Conservation (phyloP, 2,329 filamentous ascomycete species). For the Cladosporium sp. region DNA sequence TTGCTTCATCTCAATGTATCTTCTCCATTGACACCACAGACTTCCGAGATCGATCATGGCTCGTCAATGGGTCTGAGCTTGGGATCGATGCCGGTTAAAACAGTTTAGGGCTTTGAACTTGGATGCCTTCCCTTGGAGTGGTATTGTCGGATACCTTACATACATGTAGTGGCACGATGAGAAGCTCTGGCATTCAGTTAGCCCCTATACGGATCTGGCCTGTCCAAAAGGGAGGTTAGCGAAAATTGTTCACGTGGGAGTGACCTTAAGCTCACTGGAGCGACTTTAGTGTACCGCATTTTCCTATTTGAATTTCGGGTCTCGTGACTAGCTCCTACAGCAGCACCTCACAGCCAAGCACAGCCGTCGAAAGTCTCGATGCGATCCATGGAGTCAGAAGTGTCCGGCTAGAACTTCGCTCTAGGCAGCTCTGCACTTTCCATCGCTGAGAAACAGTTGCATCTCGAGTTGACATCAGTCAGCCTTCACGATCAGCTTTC, state of each 20-base stretch:
- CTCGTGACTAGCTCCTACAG: background rate
- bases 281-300: background rate
- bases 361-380: background rate
- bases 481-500: background rate
- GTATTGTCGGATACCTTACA: background rate
- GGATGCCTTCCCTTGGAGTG: background rate
- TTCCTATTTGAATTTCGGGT: background rate
- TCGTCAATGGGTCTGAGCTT: background rate
- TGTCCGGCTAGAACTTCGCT: background rate
- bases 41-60: background rate
- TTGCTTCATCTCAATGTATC: background rate
- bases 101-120: background rate
- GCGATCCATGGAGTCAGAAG: background rate
- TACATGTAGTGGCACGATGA: background rate
- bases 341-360: too few species aligned
- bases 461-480: background rate
- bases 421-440: background rate
- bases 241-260: background rate
- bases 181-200: background rate
- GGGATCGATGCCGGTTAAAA: background rate
- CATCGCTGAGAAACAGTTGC: background rate
- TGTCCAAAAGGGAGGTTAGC: background rate
- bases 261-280: background rate
- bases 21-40: background rate
- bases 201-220: background rate